These are phyloP conservation scores for Cynara cardunculus DNA, from an alignment of 129 eudicot species.

Conservation along the genomic window DNA sequence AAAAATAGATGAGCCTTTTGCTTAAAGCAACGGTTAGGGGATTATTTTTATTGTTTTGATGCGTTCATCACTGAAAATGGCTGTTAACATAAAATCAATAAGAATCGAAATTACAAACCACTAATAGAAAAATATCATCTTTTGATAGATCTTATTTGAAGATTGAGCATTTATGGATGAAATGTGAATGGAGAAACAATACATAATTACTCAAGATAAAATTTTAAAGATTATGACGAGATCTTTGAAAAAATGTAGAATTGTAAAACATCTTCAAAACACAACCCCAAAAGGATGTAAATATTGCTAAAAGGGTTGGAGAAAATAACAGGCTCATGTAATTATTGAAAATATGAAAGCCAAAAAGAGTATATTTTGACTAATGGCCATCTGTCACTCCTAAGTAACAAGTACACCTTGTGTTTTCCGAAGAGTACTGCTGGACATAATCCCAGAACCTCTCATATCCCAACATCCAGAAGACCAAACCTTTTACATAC, in stretches of 20 bases:
- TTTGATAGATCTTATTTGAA: not conserved
- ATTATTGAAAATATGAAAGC: too few relatives aligned
- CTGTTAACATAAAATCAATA: not conserved
- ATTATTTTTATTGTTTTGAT: not conserved
- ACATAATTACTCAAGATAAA: not conserved
- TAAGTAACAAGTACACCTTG: too few relatives aligned
- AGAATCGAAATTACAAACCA: not conserved
- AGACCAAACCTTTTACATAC: too few relatives aligned
- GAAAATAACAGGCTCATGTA: too few relatives aligned
- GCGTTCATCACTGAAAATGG: not conserved
- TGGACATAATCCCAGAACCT: too few relatives aligned
- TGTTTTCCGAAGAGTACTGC: too few relatives aligned
- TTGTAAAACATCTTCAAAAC: too few relatives aligned
- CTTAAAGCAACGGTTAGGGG: not conserved
- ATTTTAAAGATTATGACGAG: not conserved
- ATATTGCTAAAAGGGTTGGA: too few relatives aligned
- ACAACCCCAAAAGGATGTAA: too few relatives aligned
- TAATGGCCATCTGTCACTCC: too few relatives aligned
- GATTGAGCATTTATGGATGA: not conserved
- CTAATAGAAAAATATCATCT: not conserved
- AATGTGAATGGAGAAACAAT: slow-evolving; percentile 4
- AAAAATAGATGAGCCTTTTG: not conserved
- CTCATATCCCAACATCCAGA: too few relatives aligned
- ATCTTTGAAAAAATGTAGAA: not conserved
- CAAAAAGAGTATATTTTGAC: too few relatives aligned